Evolutionary conservation across 768 basidiomycete species (phyloP), one percentile per base, ranked within the genome.

Genomic region (Kwoniella sp.): DNA sequence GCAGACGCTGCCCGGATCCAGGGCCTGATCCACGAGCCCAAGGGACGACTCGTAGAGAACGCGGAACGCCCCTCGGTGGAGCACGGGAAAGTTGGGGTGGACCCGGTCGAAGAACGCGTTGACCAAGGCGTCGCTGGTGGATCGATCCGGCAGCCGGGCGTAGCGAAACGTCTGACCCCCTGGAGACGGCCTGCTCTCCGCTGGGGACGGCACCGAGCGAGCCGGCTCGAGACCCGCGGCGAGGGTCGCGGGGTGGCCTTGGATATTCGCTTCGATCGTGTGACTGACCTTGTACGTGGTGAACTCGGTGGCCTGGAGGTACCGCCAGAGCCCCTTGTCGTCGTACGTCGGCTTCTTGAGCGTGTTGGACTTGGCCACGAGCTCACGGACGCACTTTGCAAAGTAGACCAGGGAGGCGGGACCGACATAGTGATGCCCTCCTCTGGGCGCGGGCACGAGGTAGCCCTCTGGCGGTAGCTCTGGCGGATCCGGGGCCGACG

Each of bases 281-380:
- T 41, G 40, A 41, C 40, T 41, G 40, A 27, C 25, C 25, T 41
- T 41, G 20, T 41, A 41, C n/a, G 22, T 22, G 19, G 40, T 41
- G 40, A 41, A 41, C 19, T 22, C 40, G 20, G 40, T 23, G 11
- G 40, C 40, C 25, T 41, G 40, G 25, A 41, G 40, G 25, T 41
- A 41, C 15, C 40, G 40, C 22, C 19, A 23, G 9, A 41, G 25
- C 5, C 40, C 40, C 14, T 5, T 22, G 14, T 41, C 40, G n/a
- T 41, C 40, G 20, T 23, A 41, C 22, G 19, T 15, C 19, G 40
- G 40, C 14, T 41, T 22, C 25, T 41, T 41, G 25, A 23, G 40
- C 5, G 25, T 41, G n/a, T 41, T 41, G 4, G 40, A 41, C 25
- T 41, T 41, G 25, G 40, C 40, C 19, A 41, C 40, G 5, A 41